These are phyloP conservation scores for Carex kokanica DNA, from an alignment of 176 grass and related monocot species.

Conservation along the genomic window DNA sequence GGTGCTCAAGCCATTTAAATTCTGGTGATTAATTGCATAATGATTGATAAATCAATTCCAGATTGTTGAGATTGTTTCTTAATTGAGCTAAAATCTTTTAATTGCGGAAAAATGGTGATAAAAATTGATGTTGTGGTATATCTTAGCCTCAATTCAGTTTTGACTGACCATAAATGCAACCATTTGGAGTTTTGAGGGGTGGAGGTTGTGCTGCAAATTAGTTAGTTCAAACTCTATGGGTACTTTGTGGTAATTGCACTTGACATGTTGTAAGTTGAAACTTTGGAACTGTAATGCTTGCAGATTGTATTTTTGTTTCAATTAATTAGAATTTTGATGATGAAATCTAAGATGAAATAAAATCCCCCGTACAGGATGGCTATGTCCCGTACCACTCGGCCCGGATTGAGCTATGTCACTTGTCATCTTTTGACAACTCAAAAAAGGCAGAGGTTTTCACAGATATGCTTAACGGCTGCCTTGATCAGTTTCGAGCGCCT, in stretches of 20 bases:
- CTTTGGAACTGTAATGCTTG: not conserved
- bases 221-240: not conserved
- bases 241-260: not conserved
- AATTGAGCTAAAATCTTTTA: conserved; percentile 12
- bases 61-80: not conserved
- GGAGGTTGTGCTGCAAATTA: not conserved
- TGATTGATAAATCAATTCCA: not conserved
- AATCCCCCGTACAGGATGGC: conserved; percentile 53
- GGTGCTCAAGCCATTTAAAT: not conserved
- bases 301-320: not conserved
- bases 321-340: not conserved
- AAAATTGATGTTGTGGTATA: not conserved
- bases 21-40: not conserved
- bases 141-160: not conserved
- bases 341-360: conserved; percentile 7
- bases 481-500: conserved; percentile 65
- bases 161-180: not conserved
- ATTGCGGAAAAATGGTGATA: not conserved
- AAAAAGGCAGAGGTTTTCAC: conserved; percentile 67
- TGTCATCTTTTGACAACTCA: conserved; percentile 59
- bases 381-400: conserved; percentile 93
- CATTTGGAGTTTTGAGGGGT: not conserved
- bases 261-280: not conserved
- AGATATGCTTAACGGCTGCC: conserved; percentile 78
- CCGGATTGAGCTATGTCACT: conserved; percentile 63